These are phyloP conservation scores for Corymbia citriodora DNA, from an alignment of 441 rosid genomes.

Conservation along the genomic window DNA sequence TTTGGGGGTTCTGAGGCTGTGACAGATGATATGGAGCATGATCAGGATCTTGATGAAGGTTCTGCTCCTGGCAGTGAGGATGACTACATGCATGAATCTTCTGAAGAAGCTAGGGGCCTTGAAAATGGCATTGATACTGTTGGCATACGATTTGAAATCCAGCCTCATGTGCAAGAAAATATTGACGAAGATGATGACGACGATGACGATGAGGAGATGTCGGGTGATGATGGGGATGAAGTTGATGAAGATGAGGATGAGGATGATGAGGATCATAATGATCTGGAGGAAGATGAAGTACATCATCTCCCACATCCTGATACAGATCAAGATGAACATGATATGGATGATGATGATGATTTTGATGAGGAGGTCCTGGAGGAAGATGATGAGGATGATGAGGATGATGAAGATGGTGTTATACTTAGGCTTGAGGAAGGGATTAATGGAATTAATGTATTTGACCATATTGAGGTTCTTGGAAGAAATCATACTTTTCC, in stretches of 20 bases:
- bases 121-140: conserved; percentile 71
- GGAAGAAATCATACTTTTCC: conserved; percentile 84
- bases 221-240: conserved; percentile 26
- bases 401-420: conserved; percentile 91
- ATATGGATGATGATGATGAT: conserved; percentile 83
- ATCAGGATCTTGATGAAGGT: conserved; percentile 84
- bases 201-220: conserved; percentile 14
- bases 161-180: conserved; percentile 73
- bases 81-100: conserved; percentile 88
- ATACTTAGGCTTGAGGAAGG: conserved; percentile 94
- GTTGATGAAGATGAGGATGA: conserved; percentile 77
- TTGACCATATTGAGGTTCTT: conserved; percentile 94
- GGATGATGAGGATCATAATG: conserved; percentile 81
- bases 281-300: conserved; percentile 81
- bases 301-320: conserved; percentile 92
- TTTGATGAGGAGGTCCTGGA: conserved; percentile 96
- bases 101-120: conserved; percentile 69
- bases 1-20: conserved; percentile 81
- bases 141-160: conserved; percentile 82
- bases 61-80: conserved; percentile 70
- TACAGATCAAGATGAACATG: conserved; percentile 97
- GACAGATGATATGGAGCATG: conserved; percentile 97
- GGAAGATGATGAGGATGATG: conserved; percentile 96
- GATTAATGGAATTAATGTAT: conserved; percentile 87
- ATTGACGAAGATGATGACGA: conserved; percentile 89